Evolutionary conservation across 306 rosid genomes (phyloP).

Genomic region (Glycyrrhiza uralensis): DNA sequence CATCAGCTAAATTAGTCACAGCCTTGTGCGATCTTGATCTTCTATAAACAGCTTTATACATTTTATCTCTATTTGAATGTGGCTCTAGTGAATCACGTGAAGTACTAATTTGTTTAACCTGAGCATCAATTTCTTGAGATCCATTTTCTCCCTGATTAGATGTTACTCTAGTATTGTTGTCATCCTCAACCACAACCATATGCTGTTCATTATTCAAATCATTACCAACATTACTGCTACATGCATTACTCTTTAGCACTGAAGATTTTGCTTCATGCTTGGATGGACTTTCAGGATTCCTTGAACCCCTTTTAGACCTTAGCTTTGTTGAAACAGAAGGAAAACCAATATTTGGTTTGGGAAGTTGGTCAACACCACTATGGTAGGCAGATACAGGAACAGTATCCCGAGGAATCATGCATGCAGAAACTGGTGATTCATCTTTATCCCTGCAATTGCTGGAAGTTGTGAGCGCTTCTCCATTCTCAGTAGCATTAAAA

Average conservation of each 20-base stretch:
- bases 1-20: slow-evolving; percentile 43
- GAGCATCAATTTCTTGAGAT: slow-evolving; percentile 40
- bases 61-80: slow-evolving; percentile 49
- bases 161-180: slow-evolving; percentile 24
- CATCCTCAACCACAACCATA: slow-evolving; percentile 37
- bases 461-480: slow-evolving; percentile 33
- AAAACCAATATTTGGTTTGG: slow-evolving; percentile 42
- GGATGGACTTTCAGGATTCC: slow-evolving; percentile 60
- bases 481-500: slow-evolving; percentile 35
- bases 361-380: slow-evolving; percentile 37
- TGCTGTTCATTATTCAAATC: slow-evolving; percentile 34
- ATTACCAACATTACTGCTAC: slow-evolving; percentile 35
- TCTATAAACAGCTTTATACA: slow-evolving; percentile 75
- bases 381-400: slow-evolving; percentile 32
- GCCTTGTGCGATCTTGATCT: slow-evolving; percentile 68
- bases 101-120: slow-evolving; percentile 34
- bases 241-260: slow-evolving; percentile 42
- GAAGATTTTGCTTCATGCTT: slow-evolving; percentile 45
- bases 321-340: slow-evolving; percentile 56
- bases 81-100: slow-evolving; percentile 44
- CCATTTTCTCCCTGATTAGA: slow-evolving; percentile 47
- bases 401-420: slow-evolving; percentile 35
- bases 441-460: slow-evolving; percentile 39
- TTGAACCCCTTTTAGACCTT: slow-evolving; percentile 51
- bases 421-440: slow-evolving; percentile 41